Base-by-base conservation (phyloP, 495 filamentous ascomycete genomes). In the Aspergillus homomorphus region DNA sequence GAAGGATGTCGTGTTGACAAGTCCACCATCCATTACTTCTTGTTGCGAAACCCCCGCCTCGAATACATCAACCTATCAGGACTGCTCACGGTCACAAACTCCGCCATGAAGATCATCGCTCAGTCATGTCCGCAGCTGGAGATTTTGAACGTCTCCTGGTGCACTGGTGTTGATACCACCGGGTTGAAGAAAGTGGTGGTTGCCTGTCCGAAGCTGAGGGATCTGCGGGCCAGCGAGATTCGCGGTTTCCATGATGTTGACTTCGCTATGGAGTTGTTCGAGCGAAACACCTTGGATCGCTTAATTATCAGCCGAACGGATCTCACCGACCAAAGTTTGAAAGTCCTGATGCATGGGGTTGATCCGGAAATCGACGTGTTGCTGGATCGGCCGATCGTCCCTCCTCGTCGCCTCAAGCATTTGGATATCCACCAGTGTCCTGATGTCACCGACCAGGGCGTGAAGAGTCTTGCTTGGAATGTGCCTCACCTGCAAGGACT, bases 141-240 rank as follows among this genome's bases (percentile, higher is more conserved):
- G 68, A 80, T 79, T 54, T 80, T 98, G 58, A 94, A 97, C 65
- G 81, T 98, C 2, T 92, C 89, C 1, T 98, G 94, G 91, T 98
- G 94, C 70, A 84, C 82, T 57, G 84, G 89, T 51, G 83, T 96
- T 69, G 87, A 91, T 71, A 87, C 90, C n/a, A 78, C 83, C 14
- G 94, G 94, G n/a, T 70, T 98, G 41, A 80, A 80, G 53, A 82
- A 80, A 55, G 78, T 98, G 14, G 75, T 97, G 4, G 73, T 87
- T 42, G 82, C 82, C 2, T 98, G 94, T 68, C 70, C 77, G 1
- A 84, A 79, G 38, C 74, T 98, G 43, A 86, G 77, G 57, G 92
- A 97, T 67, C 80, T 98, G 19, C 82, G 90, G 48, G 91, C 89
- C 5, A 87, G 90, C 51, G 93, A 96, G 67, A 80, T 96, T 30